These are phyloP conservation scores for Earliella scabrosa DNA, from an alignment of 1,284 basidiomycete genomes.

Conservation along the genomic window DNA sequence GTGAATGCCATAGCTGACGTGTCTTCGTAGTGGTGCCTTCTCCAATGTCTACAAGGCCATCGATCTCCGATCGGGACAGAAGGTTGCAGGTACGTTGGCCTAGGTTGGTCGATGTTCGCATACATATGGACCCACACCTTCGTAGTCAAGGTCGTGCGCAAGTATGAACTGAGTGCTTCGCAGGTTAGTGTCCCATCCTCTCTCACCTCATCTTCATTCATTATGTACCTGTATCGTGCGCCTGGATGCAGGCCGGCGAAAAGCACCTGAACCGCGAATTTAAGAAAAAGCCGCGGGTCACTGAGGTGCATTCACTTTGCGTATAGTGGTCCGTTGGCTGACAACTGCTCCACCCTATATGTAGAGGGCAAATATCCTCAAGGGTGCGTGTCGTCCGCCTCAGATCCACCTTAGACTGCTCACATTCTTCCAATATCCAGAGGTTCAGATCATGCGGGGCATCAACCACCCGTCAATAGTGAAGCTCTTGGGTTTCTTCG, in stretches of 20 bases:
- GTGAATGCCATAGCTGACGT: conserved; percentile 1
- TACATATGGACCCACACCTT: conserved; percentile 11
- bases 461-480: conserved; percentile 91
- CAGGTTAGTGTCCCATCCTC: conserved; percentile 75
- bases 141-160: conserved; percentile 95
- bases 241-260: conserved; percentile 73
- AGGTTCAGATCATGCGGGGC: conserved; percentile 99
- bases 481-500: conserved; percentile 87
- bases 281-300: conserved; percentile 95
- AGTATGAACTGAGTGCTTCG: conserved; percentile 92
- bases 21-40: conserved; percentile 81
- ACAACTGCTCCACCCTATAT: conserved; percentile 27
- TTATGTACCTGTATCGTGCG: conserved; percentile 29
- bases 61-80: conserved; percentile 76
- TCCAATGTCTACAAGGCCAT: conserved; percentile 97
- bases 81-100: conserved; percentile 78
- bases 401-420: too few species aligned
- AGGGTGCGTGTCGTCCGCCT: conserved; percentile 67
- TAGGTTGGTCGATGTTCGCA: conserved; percentile 2
- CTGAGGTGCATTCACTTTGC: conserved; percentile 75
- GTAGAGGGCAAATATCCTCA: conserved; percentile 97
- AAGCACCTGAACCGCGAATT: conserved; percentile 92
- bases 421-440: conserved; percentile 45
- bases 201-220: conserved; percentile 37
- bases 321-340: conserved; percentile 25